Evolutionary conservation across 2,329 filamentous ascomycete species (phyloP).

Genomic region (Thielaviopsis musarum): DNA sequence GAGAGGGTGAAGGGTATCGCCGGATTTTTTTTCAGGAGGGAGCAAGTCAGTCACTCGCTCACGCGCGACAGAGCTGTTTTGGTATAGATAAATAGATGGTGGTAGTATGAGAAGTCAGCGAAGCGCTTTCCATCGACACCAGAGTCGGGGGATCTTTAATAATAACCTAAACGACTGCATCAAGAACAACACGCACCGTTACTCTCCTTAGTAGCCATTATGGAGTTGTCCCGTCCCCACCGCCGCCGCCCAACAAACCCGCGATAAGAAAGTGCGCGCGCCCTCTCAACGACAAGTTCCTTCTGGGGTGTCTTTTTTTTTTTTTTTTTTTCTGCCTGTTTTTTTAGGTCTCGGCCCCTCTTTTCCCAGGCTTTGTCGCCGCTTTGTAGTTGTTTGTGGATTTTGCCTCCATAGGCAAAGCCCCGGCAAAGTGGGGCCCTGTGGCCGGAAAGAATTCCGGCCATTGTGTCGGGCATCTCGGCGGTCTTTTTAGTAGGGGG

Average conservation of each 20-base stretch:
- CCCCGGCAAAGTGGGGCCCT: constrained; percentile 3
- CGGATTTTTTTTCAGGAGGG: background rate
- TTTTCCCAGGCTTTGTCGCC: background rate
- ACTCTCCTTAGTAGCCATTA: too few species aligned
- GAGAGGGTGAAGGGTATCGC: background rate
- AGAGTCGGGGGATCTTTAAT: too few species aligned
- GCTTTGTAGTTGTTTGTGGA: background rate
- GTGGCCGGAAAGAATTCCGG: constrained; percentile 9
- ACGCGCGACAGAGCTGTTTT: too few species aligned
- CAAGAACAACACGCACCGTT: too few species aligned
- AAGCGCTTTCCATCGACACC: too few species aligned
- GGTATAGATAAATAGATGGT: too few species aligned
- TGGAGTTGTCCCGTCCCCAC: too few species aligned
- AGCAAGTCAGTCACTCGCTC: too few species aligned
- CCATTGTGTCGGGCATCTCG: background rate
- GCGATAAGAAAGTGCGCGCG: background rate
- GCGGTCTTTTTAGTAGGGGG: background rate
- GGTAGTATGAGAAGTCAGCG: too few species aligned
- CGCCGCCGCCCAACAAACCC: too few species aligned
- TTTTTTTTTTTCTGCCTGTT: background rate
- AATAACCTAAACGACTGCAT: too few species aligned
- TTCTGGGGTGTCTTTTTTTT: background rate
- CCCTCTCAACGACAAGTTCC: background rate
- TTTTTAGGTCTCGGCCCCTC: background rate
- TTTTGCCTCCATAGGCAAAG: background rate